Evolutionary conservation across 2,329 filamentous ascomycete genomes (phyloP), one percentile per base, ranked within the genome.

Genomic region (Botrytis pseudocinerea): DNA sequence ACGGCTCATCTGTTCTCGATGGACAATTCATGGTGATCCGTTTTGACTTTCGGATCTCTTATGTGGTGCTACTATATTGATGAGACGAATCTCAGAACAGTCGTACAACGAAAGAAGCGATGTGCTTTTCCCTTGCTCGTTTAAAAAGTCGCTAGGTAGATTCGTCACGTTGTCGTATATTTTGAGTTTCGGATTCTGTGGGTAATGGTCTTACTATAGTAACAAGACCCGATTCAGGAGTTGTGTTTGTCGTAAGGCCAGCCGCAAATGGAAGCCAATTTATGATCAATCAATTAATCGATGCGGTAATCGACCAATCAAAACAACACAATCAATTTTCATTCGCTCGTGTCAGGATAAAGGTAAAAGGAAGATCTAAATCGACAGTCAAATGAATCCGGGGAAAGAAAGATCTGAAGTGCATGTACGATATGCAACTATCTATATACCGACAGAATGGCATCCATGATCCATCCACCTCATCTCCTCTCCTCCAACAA

Each of bases 11-110:
- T 46, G 85, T 88, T 76, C 88, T 84, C 9, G 89, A 91, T 73
- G 89, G 89, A 80, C 89, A 90, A 78, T 91, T 91, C 90, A 92
- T 92, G 28, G 18, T 72, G 64, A n/a, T 28, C 28, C 51, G 51
- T 28, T 54, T 9, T 10, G 6, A 12, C 48, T 51, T 51, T 51
- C 8, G 38, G 2, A 12, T 7, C 35, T 42, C 35, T 38, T 69
- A 32, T 35, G 66, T 60, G 18, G 66, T 60, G 48, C 4, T 60
- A 38, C 22, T 60, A 44, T 69, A 14, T 46, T 38, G 66, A 35
- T n/a, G 64, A 57, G 64, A 68, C 4, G 25, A 40, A 20, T 22
- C 25, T 54, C 51, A 8, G 38, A 28, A 54, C n/a, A 8, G n/a
- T 54, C 28, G n/a, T n/a, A 16, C 8, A 16, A 14, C 5, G 16